Evolutionary conservation across 768 basidiomycete genomes (phyloP).

Genomic region (Phlebiopsis gigantea): DNA sequence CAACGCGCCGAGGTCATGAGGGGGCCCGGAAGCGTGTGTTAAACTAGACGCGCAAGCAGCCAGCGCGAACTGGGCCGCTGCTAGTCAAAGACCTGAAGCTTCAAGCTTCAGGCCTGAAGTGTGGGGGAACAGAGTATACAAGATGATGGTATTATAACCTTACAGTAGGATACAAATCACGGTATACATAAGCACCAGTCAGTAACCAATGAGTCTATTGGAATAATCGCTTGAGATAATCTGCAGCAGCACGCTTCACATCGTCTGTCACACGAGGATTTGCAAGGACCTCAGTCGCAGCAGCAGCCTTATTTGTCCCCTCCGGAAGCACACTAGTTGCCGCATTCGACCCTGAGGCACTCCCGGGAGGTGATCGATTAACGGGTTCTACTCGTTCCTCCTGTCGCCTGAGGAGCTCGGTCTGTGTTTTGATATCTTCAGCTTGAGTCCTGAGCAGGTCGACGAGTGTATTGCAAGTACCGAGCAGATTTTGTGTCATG

Average conservation of each 20-base stretch:
- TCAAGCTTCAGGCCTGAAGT: too few relatives aligned
- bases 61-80: background rate
- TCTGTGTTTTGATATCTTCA: slow-evolving; percentile 63
- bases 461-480: slow-evolving; percentile 37
- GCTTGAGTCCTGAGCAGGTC: slow-evolving; percentile 63
- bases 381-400: slow-evolving; percentile 69
- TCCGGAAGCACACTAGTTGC: too few relatives aligned
- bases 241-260: slow-evolving; percentile 61
- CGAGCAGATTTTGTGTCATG: slow-evolving; percentile 52
- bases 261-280: slow-evolving; percentile 54
- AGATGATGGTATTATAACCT: background rate
- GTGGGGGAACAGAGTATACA: too few relatives aligned
- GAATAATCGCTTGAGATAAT: slow-evolving; percentile 68
- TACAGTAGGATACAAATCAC: background rate
- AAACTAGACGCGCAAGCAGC: background rate
- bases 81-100: too few relatives aligned
- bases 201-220: background rate
- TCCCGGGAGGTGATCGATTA: slow-evolving; percentile 38
- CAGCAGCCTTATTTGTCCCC: slow-evolving; percentile 45
- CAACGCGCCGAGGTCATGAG: background rate
- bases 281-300: slow-evolving; percentile 62
- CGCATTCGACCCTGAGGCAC: background rate
- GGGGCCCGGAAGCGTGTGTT: background rate
- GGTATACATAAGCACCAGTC: too few relatives aligned
- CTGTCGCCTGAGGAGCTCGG: slow-evolving; percentile 60